A percentile compares a stretch with the other conserved stretches of the same genome.
These are phyloP conservation scores for Aspergillus uvarum DNA, from an alignment of 2,329 filamentous ascomycete species.

Conservation along the genomic window DNA sequence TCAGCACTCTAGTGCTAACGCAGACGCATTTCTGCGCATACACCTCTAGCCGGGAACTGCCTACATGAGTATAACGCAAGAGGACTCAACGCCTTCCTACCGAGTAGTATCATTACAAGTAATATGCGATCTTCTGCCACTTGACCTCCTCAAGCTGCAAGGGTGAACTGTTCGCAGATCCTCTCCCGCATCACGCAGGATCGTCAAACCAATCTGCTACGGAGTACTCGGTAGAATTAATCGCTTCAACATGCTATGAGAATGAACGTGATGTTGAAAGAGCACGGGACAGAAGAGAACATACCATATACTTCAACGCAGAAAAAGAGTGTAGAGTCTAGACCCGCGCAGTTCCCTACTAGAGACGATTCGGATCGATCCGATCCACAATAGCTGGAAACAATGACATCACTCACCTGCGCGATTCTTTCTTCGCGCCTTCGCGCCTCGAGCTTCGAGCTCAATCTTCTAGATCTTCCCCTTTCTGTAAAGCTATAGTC, in stretches of 20 bases:
- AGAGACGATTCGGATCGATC: not conserved
- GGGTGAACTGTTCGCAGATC: not conserved
- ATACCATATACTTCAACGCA: not conserved
- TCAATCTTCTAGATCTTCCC: not conserved
- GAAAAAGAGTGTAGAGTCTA: not conserved
- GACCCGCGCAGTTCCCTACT: not conserved
- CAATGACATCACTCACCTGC: slow-evolving; percentile 4
- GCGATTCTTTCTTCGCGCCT: not conserved
- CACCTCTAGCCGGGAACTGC: too few relatives aligned
- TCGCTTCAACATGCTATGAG: not conserved
- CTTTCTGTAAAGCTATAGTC: not conserved
- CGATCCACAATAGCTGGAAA: not conserved
- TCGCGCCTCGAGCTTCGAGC: not conserved
- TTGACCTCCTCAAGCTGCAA: not conserved
- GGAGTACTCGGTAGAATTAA: too few relatives aligned
- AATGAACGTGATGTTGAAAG: not conserved
- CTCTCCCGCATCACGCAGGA: not conserved
- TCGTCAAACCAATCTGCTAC: not conserved
- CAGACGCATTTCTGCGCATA: too few relatives aligned
- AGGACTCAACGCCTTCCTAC: too few relatives aligned
- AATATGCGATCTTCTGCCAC: not conserved
- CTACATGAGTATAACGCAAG: too few relatives aligned
- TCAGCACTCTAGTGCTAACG: too few relatives aligned
- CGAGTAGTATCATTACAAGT: too few relatives aligned
- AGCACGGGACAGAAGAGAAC: not conserved